These are phyloP conservation scores for Didymella glomerata DNA, from an alignment of 2,329 filamentous ascomycete genomes.

Conservation along the genomic window DNA sequence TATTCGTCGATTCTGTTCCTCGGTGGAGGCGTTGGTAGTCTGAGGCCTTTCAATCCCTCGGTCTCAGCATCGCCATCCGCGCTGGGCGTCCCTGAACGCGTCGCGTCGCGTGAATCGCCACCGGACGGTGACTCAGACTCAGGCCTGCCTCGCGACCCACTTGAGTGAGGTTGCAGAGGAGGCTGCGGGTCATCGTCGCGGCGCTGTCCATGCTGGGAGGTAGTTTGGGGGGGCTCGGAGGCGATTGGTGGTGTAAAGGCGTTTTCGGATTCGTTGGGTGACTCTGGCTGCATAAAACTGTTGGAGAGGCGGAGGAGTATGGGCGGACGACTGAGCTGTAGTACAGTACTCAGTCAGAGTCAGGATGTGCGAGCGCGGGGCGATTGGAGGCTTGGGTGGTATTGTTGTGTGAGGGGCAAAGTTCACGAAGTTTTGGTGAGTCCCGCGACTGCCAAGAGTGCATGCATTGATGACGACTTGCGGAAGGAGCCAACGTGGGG, in stretches of 20 bases:
- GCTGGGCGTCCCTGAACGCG: slow-evolving; percentile 31
- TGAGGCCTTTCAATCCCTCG: slow-evolving; percentile 41
- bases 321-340: slow-evolving; percentile 64
- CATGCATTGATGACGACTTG: slow-evolving; percentile 19
- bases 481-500: slow-evolving; percentile 16
- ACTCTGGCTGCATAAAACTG: slow-evolving; percentile 73
- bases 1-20: slow-evolving; percentile 64
- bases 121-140: slow-evolving; percentile 29
- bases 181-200: slow-evolving; percentile 56
- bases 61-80: slow-evolving; percentile 16
- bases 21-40: slow-evolving; percentile 49
- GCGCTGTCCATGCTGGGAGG: slow-evolving; percentile 68
- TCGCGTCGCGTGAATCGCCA: slow-evolving; percentile 31
- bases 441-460: slow-evolving; percentile 9
- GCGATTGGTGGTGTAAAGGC: slow-evolving; percentile 52
- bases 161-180: slow-evolving; percentile 51
- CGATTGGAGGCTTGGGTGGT: slow-evolving; percentile 25
- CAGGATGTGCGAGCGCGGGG: slow-evolving; percentile 30
- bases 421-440: slow-evolving; percentile 15
- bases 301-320: slow-evolving; percentile 43
- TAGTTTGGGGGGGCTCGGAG: slow-evolving; percentile 45
- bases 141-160: slow-evolving; percentile 46
- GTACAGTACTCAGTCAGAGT: slow-evolving; percentile 48
- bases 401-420: slow-evolving; percentile 24
- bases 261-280: slow-evolving; percentile 59